phyloP scores from a whole-genome alignment of 2,329 filamentous ascomycete species.

The Colletotrichum higginsianum region DNA sequence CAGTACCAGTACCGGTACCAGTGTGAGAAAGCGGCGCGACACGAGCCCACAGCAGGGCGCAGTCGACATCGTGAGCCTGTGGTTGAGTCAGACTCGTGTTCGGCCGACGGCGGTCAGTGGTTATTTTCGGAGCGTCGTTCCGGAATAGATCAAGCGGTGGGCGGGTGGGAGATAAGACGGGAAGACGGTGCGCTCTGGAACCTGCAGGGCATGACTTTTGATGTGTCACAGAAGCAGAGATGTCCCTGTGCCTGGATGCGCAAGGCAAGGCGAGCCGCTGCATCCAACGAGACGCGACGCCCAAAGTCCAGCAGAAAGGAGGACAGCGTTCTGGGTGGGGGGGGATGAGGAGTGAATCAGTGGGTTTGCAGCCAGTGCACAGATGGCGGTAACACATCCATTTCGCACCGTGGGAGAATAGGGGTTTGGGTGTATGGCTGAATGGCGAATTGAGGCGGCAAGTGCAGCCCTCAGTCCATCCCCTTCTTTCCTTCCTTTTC shows the following conservation, averaged over 20 bases:
- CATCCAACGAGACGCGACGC: slow-evolving; percentile 10
- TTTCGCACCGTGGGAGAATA: slow-evolving; percentile 17
- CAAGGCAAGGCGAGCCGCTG: slow-evolving; percentile 19
- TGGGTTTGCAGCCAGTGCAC: slow-evolving; percentile 30
- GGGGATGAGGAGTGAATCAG: slow-evolving; percentile 18
- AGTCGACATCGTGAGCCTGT: slow-evolving; percentile 31
- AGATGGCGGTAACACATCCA: not conserved
- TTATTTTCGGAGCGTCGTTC: slow-evolving; percentile 39
- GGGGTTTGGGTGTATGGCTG: slow-evolving; percentile 6
- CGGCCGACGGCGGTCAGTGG: slow-evolving; percentile 33
- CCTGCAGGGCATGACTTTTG: slow-evolving; percentile 6
- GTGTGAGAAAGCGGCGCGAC: slow-evolving; percentile 15
- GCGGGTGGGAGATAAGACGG: slow-evolving; percentile 12
- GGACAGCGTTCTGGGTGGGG: not conserved
- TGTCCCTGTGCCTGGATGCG: not conserved
- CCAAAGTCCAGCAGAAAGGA: slow-evolving; percentile 4
- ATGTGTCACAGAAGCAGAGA: slow-evolving; percentile 20
- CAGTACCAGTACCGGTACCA: not conserved
- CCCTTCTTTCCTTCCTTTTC: not conserved
- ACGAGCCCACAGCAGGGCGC: slow-evolving; percentile 39
- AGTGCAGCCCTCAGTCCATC: slow-evolving; percentile 14
- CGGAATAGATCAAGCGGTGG: slow-evolving; percentile 29
- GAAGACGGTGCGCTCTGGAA: slow-evolving; percentile 28
- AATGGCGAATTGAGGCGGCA: slow-evolving; percentile 17
- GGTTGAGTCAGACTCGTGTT: slow-evolving; percentile 38